A percentile compares a stretch with the other conserved stretches of the same genome.
Evolutionary conservation across 495 filamentous ascomycete species (phyloP).

Genomic region (Lineolata rhizophorae): DNA sequence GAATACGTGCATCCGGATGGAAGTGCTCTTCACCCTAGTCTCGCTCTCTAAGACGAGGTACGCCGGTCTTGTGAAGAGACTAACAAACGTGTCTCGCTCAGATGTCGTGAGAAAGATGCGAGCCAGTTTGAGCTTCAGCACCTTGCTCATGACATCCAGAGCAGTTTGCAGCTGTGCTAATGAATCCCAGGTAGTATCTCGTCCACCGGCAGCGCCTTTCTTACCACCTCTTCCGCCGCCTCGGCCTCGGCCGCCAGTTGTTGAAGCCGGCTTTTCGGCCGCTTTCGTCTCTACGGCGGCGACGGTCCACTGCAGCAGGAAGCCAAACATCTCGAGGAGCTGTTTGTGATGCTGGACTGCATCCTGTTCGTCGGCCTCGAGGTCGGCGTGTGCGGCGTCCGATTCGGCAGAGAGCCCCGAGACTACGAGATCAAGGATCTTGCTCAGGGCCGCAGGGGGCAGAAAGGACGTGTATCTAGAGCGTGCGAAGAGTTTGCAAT

Average conservation of each 20-base stretch:
- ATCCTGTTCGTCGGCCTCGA: slow-evolving; percentile 83
- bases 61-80: slow-evolving; percentile 77
- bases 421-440: slow-evolving; percentile 79
- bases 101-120: slow-evolving; percentile 90
- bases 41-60: slow-evolving; percentile 91
- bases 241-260: slow-evolving; percentile 38
- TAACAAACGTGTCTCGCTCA: slow-evolving; percentile 89
- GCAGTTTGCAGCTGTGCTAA: slow-evolving; percentile 68
- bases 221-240: slow-evolving; percentile 56
- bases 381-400: slow-evolving; percentile 62
- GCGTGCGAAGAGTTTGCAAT: slow-evolving; percentile 39
- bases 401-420: slow-evolving; percentile 88
- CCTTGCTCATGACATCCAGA: slow-evolving; percentile 85
- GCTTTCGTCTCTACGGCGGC: slow-evolving; percentile 84
- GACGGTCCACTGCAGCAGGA: slow-evolving; percentile 85
- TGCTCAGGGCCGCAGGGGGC: slow-evolving; percentile 63
- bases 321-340: slow-evolving; percentile 83
- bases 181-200: slow-evolving; percentile 74
- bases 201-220: slow-evolving; percentile 36
- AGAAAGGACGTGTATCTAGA: slow-evolving; percentile 66
- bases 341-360: slow-evolving; percentile 66
- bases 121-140: slow-evolving; percentile 74
- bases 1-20: slow-evolving; percentile 88
- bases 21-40: slow-evolving; percentile 71
- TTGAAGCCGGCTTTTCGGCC: slow-evolving; percentile 58